phyloP scores from a whole-genome alignment of 768 basidiomycete genomes.

The Boletus rubroflammeus region DNA sequence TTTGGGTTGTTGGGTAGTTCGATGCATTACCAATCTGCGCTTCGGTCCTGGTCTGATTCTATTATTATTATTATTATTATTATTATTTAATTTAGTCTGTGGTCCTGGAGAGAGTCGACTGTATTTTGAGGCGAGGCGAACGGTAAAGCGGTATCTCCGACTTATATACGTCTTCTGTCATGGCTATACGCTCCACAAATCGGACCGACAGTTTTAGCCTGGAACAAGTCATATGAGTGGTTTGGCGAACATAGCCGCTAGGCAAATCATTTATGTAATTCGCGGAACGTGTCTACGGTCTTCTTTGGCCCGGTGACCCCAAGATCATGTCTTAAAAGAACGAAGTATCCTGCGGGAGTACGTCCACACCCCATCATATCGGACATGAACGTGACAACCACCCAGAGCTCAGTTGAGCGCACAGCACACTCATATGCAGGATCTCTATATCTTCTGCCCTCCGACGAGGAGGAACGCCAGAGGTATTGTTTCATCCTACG shows the following conservation, averaged over 20 bases:
- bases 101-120: too few species aligned
- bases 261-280: too few species aligned
- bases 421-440: slow-evolving; percentile 20
- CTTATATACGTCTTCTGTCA: background rate
- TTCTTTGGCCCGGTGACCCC: background rate
- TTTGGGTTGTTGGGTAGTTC: background rate
- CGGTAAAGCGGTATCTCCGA: background rate
- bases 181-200: too few species aligned
- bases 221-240: too few species aligned
- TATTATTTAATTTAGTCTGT: too few species aligned
- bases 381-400: slow-evolving; percentile 6
- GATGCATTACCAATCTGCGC: background rate
- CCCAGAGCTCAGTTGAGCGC: slow-evolving; percentile 5
- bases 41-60: too few species aligned
- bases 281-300: background rate
- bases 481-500: slow-evolving; percentile 6
- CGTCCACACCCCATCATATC: background rate
- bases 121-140: background rate
- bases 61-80: too few species aligned
- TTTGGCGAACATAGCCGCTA: background rate
- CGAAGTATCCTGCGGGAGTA: background rate
- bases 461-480: slow-evolving; percentile 25
- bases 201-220: too few species aligned
- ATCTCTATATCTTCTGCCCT: slow-evolving; percentile 23
- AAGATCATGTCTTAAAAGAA: background rate